Conservation (phyloP, 192 early-diverging fungal species). For the Coemansia sp. region DNA sequence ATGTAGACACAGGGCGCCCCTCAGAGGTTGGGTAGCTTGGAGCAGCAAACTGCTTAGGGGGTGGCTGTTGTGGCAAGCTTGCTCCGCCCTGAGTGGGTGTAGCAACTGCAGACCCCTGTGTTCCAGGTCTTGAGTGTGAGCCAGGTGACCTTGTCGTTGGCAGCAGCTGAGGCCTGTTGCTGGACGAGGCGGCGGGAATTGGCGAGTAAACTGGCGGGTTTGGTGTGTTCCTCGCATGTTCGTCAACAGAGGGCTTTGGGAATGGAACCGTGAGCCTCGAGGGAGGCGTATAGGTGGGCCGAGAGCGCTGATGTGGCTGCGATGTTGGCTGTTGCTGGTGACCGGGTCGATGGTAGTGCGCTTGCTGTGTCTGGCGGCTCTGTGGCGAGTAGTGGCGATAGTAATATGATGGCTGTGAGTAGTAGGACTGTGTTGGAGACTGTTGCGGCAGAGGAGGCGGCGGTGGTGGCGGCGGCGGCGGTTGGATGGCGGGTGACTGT, state of each 20-base stretch:
- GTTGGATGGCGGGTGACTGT: slow-evolving; percentile 6
- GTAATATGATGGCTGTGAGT: slow-evolving; percentile 15
- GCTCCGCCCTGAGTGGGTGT: background rate
- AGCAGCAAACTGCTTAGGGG: background rate
- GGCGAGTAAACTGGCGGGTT: background rate
- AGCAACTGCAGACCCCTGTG: background rate
- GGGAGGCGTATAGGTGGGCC: slow-evolving; percentile 1
- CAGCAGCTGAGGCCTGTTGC: background rate
- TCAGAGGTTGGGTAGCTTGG: slow-evolving; percentile 2
- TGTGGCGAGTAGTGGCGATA: slow-evolving; percentile 20
- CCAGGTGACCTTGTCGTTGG: slow-evolving; percentile 12
- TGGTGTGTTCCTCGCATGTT: background rate
- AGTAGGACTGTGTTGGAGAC: slow-evolving; percentile 14
- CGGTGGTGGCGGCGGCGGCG: background rate
- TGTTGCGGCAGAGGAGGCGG: background rate
- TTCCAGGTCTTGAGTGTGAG: background rate
- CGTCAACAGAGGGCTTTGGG: slow-evolving; percentile 18
- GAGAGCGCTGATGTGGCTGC: slow-evolving; percentile 14
- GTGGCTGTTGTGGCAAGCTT: slow-evolving; percentile 2
- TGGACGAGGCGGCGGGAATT: background rate
- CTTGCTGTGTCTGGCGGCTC: slow-evolving; percentile 5
- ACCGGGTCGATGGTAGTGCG: background rate
- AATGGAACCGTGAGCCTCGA: slow-evolving; percentile 21
- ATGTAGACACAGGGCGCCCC: slow-evolving; percentile 16
- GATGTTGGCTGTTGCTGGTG: background rate